phyloP scores from a whole-genome alignment of 208 protist genomes.

The Trypanosoma cruzi region DNA sequence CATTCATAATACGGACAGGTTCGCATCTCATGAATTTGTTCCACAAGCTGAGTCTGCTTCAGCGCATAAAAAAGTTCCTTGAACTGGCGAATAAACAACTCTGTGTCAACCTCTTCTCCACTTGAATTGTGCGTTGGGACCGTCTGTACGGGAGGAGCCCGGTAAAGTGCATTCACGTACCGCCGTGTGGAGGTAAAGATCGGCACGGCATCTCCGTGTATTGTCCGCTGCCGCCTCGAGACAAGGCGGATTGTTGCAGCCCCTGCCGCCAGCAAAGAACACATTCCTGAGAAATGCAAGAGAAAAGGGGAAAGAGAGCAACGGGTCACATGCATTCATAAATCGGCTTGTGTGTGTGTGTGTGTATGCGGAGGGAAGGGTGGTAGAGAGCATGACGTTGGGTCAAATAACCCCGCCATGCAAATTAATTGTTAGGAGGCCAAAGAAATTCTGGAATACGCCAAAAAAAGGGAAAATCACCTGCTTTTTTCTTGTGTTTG shows the following conservation, averaged over 20 bases:
- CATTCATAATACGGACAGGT: conserved; percentile 85
- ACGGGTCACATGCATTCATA: not conserved
- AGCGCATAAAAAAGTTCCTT: conserved; percentile 65
- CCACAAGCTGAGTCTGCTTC: conserved; percentile 67
- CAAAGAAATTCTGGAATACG: no score
- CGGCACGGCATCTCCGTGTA: no score
- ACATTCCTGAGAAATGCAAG: conserved; percentile 14
- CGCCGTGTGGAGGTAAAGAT: conserved; percentile 25
- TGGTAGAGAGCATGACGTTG: no score
- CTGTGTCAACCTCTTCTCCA: conserved; percentile 75
- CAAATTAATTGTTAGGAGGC: no score
- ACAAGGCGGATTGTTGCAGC: not conserved
- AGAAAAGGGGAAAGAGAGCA: conserved; percentile 13
- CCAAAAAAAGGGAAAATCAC: no score
- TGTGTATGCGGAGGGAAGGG: no score
- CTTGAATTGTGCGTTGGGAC: conserved; percentile 71
- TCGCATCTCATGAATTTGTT: conserved; percentile 82
- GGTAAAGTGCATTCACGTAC: conserved; percentile 82
- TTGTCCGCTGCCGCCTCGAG: not conserved
- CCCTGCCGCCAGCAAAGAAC: conserved; percentile 3
- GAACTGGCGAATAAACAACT: conserved; percentile 72
- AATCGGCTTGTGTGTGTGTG: no score
- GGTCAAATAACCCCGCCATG: no score
- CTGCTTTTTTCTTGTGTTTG: no score
- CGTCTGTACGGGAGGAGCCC: conserved; percentile 59